Evolutionary conservation across 106 monocot species (phyloP), one percentile per base, ranked within the genome.

Genomic region (Dioscorea alata): DNA sequence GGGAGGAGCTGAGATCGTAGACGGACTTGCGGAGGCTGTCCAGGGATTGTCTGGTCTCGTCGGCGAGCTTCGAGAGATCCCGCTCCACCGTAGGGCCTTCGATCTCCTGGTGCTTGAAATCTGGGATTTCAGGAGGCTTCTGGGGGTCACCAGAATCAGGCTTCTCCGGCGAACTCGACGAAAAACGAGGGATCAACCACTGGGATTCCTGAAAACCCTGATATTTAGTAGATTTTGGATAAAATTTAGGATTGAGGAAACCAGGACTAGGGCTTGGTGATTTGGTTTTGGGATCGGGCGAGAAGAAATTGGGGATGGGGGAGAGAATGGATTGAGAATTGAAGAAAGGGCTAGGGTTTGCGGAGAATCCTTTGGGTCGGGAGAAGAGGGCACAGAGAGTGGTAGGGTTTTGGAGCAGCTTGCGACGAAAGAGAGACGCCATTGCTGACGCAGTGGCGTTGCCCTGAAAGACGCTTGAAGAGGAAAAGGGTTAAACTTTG

Each of bases 41-140:
- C 23, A 99, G 80, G 50, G 76, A 74, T 35, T 83, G 63, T 20
- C 93, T 80, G 65, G 99, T 93, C 85, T 99, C 99, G 68, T 93
- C 83, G 67, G 99, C 97, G 4, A 99, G 81, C 18, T 90, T 66
- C 12, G 99, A 99, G 24, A 62, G 53, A 68, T 99, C 99, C 54
- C 84, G 93, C 25, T 87, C 93, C 52, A 99, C 99, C 20, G 99
- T 99, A 12, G 97, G 92, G 10, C 97, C 97, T 31, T 64, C 82
- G 66, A 99, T 92, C 72, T 99, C 97, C 69, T 92, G 97, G 77
- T 99, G 82, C 54, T 72, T 66, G 64, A 92, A 69, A 60, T 84
- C 70, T 12, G 74, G 69, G 6, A 23, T 14, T 21, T 53, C 63
- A 21, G 33, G 61, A 4, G 48, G 48, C 4, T 59, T 23, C 20